Evolutionary conservation across 192 early-diverging fungal genomes (phyloP), one percentile per base, ranked within the genome.

Genomic region (Dispira parvispora): DNA sequence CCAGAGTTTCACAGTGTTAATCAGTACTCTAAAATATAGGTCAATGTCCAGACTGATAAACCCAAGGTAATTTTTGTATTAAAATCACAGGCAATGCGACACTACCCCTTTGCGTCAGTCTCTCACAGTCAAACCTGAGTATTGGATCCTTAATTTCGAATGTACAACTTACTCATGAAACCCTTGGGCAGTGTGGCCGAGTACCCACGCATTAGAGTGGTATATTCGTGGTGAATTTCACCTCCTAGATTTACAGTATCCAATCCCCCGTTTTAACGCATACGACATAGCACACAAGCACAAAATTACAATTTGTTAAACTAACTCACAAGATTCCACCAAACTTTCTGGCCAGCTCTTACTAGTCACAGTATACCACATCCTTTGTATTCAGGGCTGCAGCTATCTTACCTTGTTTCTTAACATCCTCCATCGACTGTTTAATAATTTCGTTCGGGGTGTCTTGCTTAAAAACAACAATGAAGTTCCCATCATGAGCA

Each of bases 151-250:
- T 38, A 38, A 4, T 38, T 38, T 38, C 3, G 32, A 38, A 38
- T 4, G 26, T 27, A 25, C 3, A n/a, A 60, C 57, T 27, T 60
- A 60, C 57, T 18, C 16, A 14, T 13, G 38, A 60, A 60, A 1
- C 57, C 32, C 14, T 18, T 43, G 57, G 57, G 57, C 14, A 60
- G 32, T 18, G 25, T 60, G 57, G 57, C 57, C 21, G 57, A 27
- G 57, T 60, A 60, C 9, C 57, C 57, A 16, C 43, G 18, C 57
- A 60, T 60, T 43, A 60, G 21, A 43, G 21, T 23, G 1, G 11
- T 42, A 27, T 26, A 60, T 43, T 60, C 32, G 38, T 60, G 57
- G 57, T 60, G 57, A 13, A 60, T 60, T 11, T 28, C 43, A 14
- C 57, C 57, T 28, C 57, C 57, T 60, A 43, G 27, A 18, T 13